Base-by-base conservation (phyloP, 306 rosid species). In the Sesbania bispinosa region DNA sequence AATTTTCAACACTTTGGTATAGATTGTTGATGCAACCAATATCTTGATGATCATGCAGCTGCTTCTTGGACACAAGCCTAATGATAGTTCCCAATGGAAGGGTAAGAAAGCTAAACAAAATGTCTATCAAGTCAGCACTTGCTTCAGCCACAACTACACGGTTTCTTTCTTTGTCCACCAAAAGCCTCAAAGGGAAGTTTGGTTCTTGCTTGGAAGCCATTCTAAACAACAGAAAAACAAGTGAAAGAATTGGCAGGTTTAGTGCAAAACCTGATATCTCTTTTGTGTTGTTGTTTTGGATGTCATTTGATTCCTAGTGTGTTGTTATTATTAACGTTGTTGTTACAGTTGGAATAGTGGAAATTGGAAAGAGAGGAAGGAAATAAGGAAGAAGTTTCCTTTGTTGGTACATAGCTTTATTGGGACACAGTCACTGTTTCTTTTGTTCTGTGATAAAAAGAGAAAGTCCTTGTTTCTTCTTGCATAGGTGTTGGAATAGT, bases 81-180 rank as follows among this genome's bases (percentile, higher is more conserved):
- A 42, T 42, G 46, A 80, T 69, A 8, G 80, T 80, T 52, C 77
- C 80, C 35, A 74, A 13, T 30, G 73, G 84, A 80, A 74, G 80
- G 30, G 77, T 67, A 13, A 80, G 73, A 67, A 80, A 80, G 19
- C 73, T 61, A 7, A 74, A 80, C 24, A 80, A 73, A 52, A 55
- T 69, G 26, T 80, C 80, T 32, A 74, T 38, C 1, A 80, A 61
- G 10, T 80, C 80, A 30, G 63, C 33, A 2, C 24, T 74, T 68
- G 80, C 71, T 68, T 74, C 80, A 19, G 68, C 77, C 10, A 33
- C 47, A 33, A 80, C 80, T 11, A 74, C 84, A 8, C 14, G 21
- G 32, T 77, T 69, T 62, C 14, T 77, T 21, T 61, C 77, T 62
- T 52, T 70, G 73, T 80, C 77, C 10, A 80, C 62, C 62, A 61